These are phyloP conservation scores for Phialocephala sp. DNA, from an alignment of 2,329 filamentous ascomycete species.

Conservation along the genomic window DNA sequence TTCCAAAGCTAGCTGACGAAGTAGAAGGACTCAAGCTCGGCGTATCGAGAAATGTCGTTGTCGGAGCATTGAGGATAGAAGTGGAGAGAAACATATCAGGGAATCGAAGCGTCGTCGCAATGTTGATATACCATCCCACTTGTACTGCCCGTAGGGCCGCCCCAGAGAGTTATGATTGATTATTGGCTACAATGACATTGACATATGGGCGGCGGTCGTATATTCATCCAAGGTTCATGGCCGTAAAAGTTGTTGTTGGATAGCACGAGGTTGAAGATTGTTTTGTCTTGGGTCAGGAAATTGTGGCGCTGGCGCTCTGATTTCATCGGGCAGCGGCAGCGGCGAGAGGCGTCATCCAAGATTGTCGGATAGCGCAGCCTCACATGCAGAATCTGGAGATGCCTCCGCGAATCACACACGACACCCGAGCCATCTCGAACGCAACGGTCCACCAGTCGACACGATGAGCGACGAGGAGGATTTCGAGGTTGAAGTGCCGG, in stretches of 20 bases:
- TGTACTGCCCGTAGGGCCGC: conserved; percentile 24
- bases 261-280: neutral
- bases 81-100: conserved; percentile 41
- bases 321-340: neutral
- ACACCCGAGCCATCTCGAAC: too few relatives aligned
- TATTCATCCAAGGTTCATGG: neutral
- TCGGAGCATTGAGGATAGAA: conserved; percentile 27
- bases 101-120: conserved; percentile 13
- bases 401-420: conserved; percentile 15
- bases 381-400: conserved; percentile 8
- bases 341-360: conserved; percentile 2
- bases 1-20: neutral
- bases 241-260: neutral
- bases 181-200: neutral
- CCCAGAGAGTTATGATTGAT: neutral
- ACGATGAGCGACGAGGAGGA: conserved; percentile 67
- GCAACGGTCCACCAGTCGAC: conserved; percentile 5
- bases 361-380: conserved; percentile 6
- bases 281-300: neutral
- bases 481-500: conserved; percentile 59
- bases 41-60: conserved; percentile 26
- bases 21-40: conserved; percentile 9
- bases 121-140: conserved; percentile 33
- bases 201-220: neutral
- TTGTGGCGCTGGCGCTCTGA: neutral